Conservation (phyloP, 192 early-diverging fungal genomes). For the Powellomyces hirtus region DNA sequence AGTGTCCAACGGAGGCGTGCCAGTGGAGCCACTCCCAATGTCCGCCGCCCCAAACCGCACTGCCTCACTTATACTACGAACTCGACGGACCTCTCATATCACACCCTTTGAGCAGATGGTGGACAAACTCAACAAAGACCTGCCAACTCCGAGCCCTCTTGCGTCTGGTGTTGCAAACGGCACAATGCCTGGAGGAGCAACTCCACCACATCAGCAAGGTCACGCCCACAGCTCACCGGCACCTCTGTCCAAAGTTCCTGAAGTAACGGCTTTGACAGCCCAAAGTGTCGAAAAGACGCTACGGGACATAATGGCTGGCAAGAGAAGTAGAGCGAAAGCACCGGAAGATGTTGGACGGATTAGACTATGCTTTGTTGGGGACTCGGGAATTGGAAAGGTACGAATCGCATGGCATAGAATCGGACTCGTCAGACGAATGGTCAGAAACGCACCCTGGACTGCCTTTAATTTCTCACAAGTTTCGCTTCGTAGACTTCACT, state of each 20-base stretch:
- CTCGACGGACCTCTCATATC: neutral
- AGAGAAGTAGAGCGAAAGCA: slow-evolving; percentile 3
- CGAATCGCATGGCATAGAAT: too few species aligned
- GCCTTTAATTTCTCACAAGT: neutral
- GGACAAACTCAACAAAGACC: slow-evolving; percentile 3
- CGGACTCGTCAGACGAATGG: too few species aligned
- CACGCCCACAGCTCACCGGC: too few species aligned
- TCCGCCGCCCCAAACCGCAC: slow-evolving; percentile 9
- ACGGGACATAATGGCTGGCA: neutral
- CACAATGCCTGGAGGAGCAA: neutral
- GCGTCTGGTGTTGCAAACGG: neutral
- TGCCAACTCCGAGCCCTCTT: too few species aligned
- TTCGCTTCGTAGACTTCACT: slow-evolving; percentile 33
- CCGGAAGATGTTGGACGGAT: slow-evolving; percentile 29
- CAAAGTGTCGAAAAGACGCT: slow-evolving; percentile 7
- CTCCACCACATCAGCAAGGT: too few species aligned
- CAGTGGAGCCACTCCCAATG: neutral
- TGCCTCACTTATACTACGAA: slow-evolving; percentile 3
- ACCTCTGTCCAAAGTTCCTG: too few species aligned
- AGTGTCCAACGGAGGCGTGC: too few species aligned
- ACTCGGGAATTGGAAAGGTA: slow-evolving; percentile 49
- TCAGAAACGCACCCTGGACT: too few species aligned
- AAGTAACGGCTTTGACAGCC: too few species aligned
- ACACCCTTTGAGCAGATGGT: slow-evolving; percentile 4
- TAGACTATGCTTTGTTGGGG: slow-evolving; percentile 37